Evolutionary conservation across 495 filamentous ascomycete genomes (phyloP), one percentile per base, ranked within the genome.

Genomic region (Bacidia rubella): DNA sequence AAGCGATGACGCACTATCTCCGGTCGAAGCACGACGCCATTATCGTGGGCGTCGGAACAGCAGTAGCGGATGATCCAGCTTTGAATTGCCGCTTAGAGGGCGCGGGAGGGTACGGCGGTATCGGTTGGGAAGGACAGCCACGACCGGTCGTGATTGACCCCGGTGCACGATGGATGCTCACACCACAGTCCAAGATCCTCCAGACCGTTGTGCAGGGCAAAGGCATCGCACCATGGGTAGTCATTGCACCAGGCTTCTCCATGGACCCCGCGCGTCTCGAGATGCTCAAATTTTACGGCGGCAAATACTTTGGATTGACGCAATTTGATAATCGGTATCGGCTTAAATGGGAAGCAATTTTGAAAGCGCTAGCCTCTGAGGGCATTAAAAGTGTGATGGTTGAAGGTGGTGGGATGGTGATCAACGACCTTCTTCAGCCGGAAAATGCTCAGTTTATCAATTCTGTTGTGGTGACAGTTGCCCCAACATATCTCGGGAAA

Each of bases 1-100:
- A 95, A 64, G 74, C 83, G 48, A 87, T 97, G 83, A 95, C 90
- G 0, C 90, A 97, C 64, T 87, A 83, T 64, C 74, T 97, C 17
- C 84, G 90, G 51, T 79, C 79, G 4, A 75, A 74, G 11, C 89
- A 97, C 66, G 80, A 86, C 55, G 87, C 86, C 12, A 93, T 97
- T 51, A 70, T 90, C 11, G 71, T 97, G 21, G 90, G 90, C 10
- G 82, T 85, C 7, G 82, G 84, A 3, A 97, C 90, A 12, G 87
- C 86, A 17, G 70, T 85, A 42, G 80, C 83, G 11, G 90, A 97
- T 58, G 81, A 97, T 59, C 90, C 90, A 1, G 79, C 77, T 4
- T 68, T 97, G 42, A 95, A 93, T 61, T 87, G 80, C 59, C 76
- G 87, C 11, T 69, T 89, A 20, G 73, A 77, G 51, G 75, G 72